Evolutionary conservation across 306 rosid genomes (phyloP).

Genomic region (Vigna reflexopilosa): DNA sequence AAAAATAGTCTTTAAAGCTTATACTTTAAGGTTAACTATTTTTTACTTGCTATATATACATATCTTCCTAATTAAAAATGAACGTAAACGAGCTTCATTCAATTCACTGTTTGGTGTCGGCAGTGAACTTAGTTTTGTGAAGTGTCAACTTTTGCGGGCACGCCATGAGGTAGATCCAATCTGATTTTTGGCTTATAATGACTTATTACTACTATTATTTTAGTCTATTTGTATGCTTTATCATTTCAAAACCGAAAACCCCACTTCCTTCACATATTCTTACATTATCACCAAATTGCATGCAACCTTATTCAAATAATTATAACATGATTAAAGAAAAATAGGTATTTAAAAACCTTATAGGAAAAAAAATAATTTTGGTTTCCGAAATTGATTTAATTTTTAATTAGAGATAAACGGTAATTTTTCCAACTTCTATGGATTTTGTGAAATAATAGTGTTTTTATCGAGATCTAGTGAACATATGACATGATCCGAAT

Average conservation of each 20-base stretch:
- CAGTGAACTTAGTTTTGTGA: slow-evolving; percentile 10
- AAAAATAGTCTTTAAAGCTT: too few relatives aligned
- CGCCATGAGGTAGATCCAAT: slow-evolving; percentile 4
- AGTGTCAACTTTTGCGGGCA: slow-evolving; percentile 40
- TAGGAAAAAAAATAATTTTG: background rate
- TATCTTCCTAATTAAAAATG: too few relatives aligned
- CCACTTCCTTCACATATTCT: background rate
- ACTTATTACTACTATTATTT: background rate
- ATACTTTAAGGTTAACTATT: too few relatives aligned
- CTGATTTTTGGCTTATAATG: background rate
- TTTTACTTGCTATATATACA: too few relatives aligned
- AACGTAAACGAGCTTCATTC: too few relatives aligned
- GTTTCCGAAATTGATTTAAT: background rate
- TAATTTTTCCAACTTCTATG: too few relatives aligned
- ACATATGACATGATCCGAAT: too few relatives aligned
- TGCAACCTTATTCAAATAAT: background rate
- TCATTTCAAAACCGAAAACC: background rate
- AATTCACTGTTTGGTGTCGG: slow-evolving; percentile 24
- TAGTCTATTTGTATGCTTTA: background rate
- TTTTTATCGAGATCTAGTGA: too few relatives aligned
- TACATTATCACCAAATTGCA: background rate
- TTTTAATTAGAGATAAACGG: background rate
- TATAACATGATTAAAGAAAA: background rate
- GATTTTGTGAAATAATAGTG: background rate
- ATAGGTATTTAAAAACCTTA: background rate